phyloP scores from a whole-genome alignment of 1,139 yeast species.

The Pneumocystis canis region DNA sequence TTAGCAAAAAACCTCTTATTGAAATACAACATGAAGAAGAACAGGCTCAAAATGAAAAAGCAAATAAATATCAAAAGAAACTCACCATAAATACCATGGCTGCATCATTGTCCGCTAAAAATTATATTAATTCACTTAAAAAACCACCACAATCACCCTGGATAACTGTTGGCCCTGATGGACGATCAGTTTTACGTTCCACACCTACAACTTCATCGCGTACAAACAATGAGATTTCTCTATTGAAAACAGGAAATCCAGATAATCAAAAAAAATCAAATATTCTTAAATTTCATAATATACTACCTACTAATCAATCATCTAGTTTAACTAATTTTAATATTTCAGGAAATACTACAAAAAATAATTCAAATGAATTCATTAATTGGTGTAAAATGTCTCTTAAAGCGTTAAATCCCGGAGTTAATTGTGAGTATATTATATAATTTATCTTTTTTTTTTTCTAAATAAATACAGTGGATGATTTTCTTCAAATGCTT shows the following conservation, averaged over 20 bases:
- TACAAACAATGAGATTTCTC: not conserved
- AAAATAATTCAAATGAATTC: constrained; percentile 38
- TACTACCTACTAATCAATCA: not conserved
- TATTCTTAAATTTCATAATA: not conserved
- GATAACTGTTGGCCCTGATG: constrained; percentile 16
- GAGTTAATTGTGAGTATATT: constrained; percentile 31
- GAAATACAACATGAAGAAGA: constrained; percentile 39
- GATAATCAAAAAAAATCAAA: not conserved
- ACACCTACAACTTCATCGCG: not conserved
- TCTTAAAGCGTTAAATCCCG: constrained; percentile 55
- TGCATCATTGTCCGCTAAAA: constrained; percentile 2
- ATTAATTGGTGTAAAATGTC: constrained; percentile 71
- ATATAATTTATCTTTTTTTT: not conserved
- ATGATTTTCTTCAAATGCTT: constrained; percentile 67
- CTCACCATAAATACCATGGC: constrained; percentile 18
- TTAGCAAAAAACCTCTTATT: constrained; percentile 31
- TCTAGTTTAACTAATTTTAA: not conserved
- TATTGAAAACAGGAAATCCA: not conserved
- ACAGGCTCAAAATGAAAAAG: constrained; percentile 14
- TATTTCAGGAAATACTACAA: not conserved
- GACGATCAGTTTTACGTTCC: constrained; percentile 14
- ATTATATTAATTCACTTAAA: not conserved
- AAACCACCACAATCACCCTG: constrained; percentile 4
- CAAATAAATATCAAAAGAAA: constrained; percentile 15
- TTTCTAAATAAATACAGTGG: constrained; percentile 21